These are phyloP conservation scores for Excoecaria cochinchinensis DNA, from an alignment of 345 rosid genomes.

Conservation along the genomic window DNA sequence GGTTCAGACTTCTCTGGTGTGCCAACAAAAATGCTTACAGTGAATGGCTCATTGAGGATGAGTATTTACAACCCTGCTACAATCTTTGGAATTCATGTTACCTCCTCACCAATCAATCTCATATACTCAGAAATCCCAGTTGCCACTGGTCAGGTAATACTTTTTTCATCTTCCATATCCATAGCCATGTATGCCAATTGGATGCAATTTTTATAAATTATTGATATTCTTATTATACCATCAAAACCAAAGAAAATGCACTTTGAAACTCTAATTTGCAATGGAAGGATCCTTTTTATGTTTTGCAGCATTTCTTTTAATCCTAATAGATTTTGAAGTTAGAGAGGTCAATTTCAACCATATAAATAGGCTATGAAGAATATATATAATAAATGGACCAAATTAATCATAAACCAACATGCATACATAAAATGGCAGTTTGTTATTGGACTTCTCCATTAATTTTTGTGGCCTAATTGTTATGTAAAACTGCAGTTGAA, in stretches of 20 bases:
- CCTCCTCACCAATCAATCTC: conserved; percentile 59
- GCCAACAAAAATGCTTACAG: conserved; percentile 63
- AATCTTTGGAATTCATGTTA: conserved; percentile 74
- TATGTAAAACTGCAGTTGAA: conserved; percentile 48
- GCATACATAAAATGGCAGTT: too few relatives aligned
- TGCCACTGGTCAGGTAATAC: conserved; percentile 63
- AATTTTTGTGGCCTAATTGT: neutral
- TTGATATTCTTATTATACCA: neutral
- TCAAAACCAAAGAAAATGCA: neutral
- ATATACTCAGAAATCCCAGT: conserved; percentile 52
- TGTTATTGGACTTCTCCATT: too few relatives aligned
- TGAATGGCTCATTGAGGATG: conserved; percentile 61
- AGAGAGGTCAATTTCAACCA: too few relatives aligned
- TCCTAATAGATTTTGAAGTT: too few relatives aligned
- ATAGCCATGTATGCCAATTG: neutral
- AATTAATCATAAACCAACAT: too few relatives aligned
- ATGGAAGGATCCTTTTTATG: too few relatives aligned
- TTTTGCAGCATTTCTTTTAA: too few relatives aligned
- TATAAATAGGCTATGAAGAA: too few relatives aligned
- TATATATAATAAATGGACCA: too few relatives aligned
- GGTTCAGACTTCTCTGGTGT: conserved; percentile 77
- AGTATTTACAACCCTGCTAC: conserved; percentile 70
- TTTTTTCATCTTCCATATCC: neutral
- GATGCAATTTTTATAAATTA: neutral
- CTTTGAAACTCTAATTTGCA: too few relatives aligned